Percentiles rank a stretch among this genome's conserved stretches.
phyloP scores from a whole-genome alignment of 2,329 filamentous ascomycete genomes.

The Aureobasidium sp. region DNA sequence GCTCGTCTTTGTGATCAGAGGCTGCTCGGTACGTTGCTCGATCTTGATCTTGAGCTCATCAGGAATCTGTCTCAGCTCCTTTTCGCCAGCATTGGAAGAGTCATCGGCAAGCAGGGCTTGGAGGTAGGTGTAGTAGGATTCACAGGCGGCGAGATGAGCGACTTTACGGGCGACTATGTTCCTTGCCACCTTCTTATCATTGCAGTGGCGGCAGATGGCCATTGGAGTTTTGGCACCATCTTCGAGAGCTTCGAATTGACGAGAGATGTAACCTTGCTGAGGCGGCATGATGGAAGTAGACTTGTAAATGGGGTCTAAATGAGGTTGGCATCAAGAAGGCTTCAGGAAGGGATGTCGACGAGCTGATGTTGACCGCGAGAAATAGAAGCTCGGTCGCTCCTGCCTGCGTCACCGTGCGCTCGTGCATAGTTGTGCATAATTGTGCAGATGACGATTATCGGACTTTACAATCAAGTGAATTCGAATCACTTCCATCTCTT shows the following conservation, averaged over 20 bases:
- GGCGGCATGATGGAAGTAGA: slow-evolving; percentile 1
- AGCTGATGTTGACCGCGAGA: background rate
- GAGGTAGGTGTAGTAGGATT: slow-evolving; percentile 1
- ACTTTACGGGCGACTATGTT: slow-evolving; percentile 8
- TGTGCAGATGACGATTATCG: background rate
- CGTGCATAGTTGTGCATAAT: background rate
- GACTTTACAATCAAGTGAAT: slow-evolving; percentile 1
- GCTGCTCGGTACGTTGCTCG: background rate
- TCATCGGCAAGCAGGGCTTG: background rate
- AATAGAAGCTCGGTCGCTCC: background rate
- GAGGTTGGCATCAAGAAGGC: slow-evolving; percentile 9
- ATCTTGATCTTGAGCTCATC: slow-evolving; percentile 3
- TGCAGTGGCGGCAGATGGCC: slow-evolving; percentile 7
- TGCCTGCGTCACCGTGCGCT: background rate
- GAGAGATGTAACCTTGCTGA: slow-evolving; percentile 7
- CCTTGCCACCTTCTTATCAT: slow-evolving; percentile 8
- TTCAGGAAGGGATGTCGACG: background rate
- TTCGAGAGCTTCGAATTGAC: slow-evolving; percentile 3
- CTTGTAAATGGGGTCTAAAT: background rate
- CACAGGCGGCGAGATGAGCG: slow-evolving; percentile 4
- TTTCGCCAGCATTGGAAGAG: background rate
- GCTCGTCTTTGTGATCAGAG: background rate
- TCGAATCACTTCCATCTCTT: slow-evolving; percentile 2
- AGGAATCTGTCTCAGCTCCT: background rate
- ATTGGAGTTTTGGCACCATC: slow-evolving; percentile 11